These are phyloP conservation scores for Helianthus tuberosus DNA, from an alignment of 129 eudicot species.

Conservation along the genomic window DNA sequence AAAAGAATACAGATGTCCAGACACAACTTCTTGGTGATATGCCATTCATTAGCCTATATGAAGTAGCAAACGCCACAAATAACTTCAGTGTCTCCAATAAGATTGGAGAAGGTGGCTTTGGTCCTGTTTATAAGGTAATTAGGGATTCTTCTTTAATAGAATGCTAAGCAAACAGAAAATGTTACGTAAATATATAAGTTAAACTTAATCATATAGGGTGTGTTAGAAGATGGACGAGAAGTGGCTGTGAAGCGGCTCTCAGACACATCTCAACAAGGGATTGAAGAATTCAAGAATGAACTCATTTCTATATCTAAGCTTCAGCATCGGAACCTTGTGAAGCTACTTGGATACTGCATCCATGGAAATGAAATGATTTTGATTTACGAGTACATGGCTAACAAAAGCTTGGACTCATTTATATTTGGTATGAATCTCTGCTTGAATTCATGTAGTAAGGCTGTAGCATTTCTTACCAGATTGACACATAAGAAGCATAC, in stretches of 20 bases:
- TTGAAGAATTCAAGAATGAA: slow-evolving; percentile 31
- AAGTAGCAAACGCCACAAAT: slow-evolving; percentile 17
- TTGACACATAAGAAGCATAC: too few species aligned
- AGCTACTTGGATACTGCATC: slow-evolving; percentile 42
- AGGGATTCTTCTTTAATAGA: neutral
- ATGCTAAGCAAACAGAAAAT: neutral
- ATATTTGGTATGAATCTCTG: slow-evolving; percentile 22
- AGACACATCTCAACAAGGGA: slow-evolving; percentile 24
- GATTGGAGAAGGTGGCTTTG: slow-evolving; percentile 37
- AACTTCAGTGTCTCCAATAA: slow-evolving; percentile 18
- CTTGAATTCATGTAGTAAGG: too few species aligned
- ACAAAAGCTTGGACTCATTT: slow-evolving; percentile 27
- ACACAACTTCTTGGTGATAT: neutral
- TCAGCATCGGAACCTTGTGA: slow-evolving; percentile 47
- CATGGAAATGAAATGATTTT: slow-evolving; percentile 31
- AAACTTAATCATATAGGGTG: slow-evolving; percentile 10
- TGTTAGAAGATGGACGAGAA: slow-evolving; percentile 15
- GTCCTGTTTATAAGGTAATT: slow-evolving; percentile 34
- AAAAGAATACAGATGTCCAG: slow-evolving; percentile 12
- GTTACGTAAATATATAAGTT: neutral
- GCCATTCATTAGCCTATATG: slow-evolving; percentile 5
- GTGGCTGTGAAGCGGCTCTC: slow-evolving; percentile 31
- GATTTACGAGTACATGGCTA: slow-evolving; percentile 35
- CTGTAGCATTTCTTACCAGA: neutral
- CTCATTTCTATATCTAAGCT: slow-evolving; percentile 29